These are phyloP conservation scores for Pichia californica DNA, from an alignment of 805 yeast species.

Conservation along the genomic window DNA sequence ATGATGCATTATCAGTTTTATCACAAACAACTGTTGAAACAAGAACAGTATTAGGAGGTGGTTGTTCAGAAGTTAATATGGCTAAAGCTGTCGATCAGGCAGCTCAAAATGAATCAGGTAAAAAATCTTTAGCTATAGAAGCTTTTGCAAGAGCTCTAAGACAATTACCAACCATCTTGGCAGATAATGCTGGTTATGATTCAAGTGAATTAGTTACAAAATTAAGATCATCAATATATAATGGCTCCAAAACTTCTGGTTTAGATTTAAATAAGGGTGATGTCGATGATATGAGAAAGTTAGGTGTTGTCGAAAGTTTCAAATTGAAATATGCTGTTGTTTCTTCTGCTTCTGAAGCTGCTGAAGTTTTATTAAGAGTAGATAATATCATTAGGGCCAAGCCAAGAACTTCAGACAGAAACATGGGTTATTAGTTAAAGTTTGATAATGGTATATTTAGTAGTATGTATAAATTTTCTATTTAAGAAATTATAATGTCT, in stretches of 20 bases:
- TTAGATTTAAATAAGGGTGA: constrained; percentile 78
- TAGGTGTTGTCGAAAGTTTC: constrained; percentile 88
- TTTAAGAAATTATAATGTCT: too few species aligned
- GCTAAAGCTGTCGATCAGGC: constrained; percentile 91
- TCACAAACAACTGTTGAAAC: constrained; percentile 93
- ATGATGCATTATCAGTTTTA: constrained; percentile 91
- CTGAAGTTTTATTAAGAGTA: constrained; percentile 90
- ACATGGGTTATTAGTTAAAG: constrained; percentile 17
- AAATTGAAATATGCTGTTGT: constrained; percentile 93
- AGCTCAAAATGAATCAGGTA: constrained; percentile 89
- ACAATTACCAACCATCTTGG: constrained; percentile 90
- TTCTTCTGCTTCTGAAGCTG: constrained; percentile 94
- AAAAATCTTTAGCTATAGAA: constrained; percentile 89
- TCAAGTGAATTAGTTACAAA: constrained; percentile 88
- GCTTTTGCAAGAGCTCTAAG: constrained; percentile 91
- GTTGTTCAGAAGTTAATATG: constrained; percentile 90
- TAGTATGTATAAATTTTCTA: too few species aligned
- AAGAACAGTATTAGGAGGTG: constrained; percentile 90
- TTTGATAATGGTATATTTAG: too few species aligned
- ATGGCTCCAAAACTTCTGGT: constrained; percentile 89
- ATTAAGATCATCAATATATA: constrained; percentile 83
- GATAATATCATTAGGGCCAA: constrained; percentile 95
- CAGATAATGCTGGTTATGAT: constrained; percentile 96
- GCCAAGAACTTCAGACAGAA: constrained; percentile 94
- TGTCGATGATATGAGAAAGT: constrained; percentile 89